Evolutionary conservation across 192 early-diverging fungal species (phyloP), one percentile per base, ranked within the genome.

Genomic region (Podila epigama): DNA sequence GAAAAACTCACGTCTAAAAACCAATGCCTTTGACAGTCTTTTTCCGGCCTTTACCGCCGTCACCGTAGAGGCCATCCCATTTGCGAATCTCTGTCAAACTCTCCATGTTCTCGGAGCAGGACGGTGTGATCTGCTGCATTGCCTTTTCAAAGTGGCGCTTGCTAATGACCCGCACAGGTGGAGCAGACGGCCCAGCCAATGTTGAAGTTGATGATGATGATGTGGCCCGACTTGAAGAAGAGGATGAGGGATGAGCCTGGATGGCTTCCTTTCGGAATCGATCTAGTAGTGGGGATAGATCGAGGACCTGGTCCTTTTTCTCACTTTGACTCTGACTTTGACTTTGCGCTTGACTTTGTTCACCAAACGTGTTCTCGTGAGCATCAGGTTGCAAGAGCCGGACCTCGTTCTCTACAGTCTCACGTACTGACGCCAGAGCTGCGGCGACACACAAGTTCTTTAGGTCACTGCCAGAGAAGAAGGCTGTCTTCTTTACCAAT

Each of bases 371-470:
- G 15, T 44, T 33, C 5, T 39, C 56, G 3, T 6, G 15, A 35
- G 11, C 8, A 27, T 25, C 20, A 29, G 12, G 18, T 18, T 55
- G 53, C 7, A 68, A 39, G 16, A 37, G 40, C 58, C 29, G 37
- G 18, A 69, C 69, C 51, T 89, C 86, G 7, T 82, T 69, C 25
- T 83, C 82, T 33, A 90, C 79, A 52, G 83, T 57, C 68, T 92
- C 90, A 53, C 88, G 88, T 33, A 92, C 83, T 7, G 87, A 83
- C 2, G 81, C 82, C 32, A 91, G 79, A 0, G 92, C 96, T 1
- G 97, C 93, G 25, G 95, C 88, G 31, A 99, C 89, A 69, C 94
- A 95, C 56, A 99, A 64, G 69, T 98, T 99, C 81, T 97, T 97
- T 58, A 99, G 79, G 77, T 99, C 97, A 29, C 93, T 95, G 12